These are phyloP conservation scores for Mycena olivaceomarginata DNA, from an alignment of 768 basidiomycete genomes.

Conservation along the genomic window DNA sequence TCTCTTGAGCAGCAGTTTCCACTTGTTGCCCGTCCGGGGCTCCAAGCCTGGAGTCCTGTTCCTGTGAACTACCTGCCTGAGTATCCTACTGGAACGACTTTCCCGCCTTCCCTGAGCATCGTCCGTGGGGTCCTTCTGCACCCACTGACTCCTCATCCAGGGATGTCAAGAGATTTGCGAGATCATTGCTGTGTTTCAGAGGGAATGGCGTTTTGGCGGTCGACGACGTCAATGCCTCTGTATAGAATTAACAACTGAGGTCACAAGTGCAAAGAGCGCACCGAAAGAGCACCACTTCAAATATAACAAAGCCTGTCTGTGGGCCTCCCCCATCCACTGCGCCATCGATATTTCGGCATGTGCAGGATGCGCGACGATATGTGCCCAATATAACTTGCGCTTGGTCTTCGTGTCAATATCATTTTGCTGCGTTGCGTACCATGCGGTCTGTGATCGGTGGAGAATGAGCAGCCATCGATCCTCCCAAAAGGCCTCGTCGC, in stretches of 20 bases:
- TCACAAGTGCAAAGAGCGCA: constrained; percentile 1
- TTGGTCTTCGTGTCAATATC: not conserved
- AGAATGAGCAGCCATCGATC: not conserved
- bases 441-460: constrained; percentile 25
- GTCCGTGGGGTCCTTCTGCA: not conserved
- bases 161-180: constrained; percentile 13
- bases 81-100: not conserved
- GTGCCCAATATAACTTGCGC: constrained; percentile 25
- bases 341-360: not conserved
- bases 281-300: constrained; percentile 31
- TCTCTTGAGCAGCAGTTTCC: constrained; percentile 17
- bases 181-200: constrained; percentile 29
- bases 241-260: not conserved
- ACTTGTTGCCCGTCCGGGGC: not conserved
- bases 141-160: not conserved
- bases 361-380: constrained; percentile 17
- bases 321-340: constrained; percentile 17
- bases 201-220: constrained; percentile 26
- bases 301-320: constrained; percentile 19
- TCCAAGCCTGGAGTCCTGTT: not conserved
- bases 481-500: constrained; percentile 7
- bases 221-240: constrained; percentile 32
- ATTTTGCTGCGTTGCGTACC: constrained; percentile 6
- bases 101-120: not conserved
- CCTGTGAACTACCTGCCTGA: not conserved